These are phyloP conservation scores for Fusarium sublunatum DNA, from an alignment of 2,329 filamentous ascomycete genomes.

Conservation along the genomic window DNA sequence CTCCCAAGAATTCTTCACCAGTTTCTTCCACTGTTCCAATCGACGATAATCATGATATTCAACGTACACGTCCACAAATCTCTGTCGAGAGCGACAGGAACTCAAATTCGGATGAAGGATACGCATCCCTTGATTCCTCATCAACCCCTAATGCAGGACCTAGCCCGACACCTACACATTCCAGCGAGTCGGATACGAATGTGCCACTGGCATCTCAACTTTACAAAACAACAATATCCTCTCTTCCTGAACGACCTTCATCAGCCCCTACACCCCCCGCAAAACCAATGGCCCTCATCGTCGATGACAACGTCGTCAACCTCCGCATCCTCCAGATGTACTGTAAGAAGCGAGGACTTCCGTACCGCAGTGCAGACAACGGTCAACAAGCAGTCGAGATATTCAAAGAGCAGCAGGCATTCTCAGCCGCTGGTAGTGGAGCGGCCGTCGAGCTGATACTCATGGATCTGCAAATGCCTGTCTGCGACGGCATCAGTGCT, in stretches of 20 bases:
- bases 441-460: slow-evolving; percentile 39
- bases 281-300: slow-evolving; percentile 51
- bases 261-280: not conserved
- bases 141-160: not conserved
- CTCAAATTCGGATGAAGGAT: slow-evolving; percentile 6
- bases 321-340: slow-evolving; percentile 61
- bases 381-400: slow-evolving; percentile 57
- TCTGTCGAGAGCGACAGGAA: not conserved
- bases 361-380: slow-evolving; percentile 56
- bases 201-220: not conserved
- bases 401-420: slow-evolving; percentile 38
- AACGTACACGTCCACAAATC: fast-evolving
- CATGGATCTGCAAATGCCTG: slow-evolving; percentile 48
- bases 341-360: slow-evolving; percentile 56
- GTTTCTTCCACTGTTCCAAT: not conserved
- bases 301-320: slow-evolving; percentile 62
- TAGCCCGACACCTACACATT: not conserved
- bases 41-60: not conserved
- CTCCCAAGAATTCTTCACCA: fast-evolving
- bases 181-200: not conserved
- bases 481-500: slow-evolving; percentile 47
- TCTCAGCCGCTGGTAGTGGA: slow-evolving; percentile 9
- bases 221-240: not conserved
- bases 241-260: not conserved
- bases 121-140: not conserved